Conservation (phyloP, 129 eudicot genomes). For the Erigeron canadensis region DNA sequence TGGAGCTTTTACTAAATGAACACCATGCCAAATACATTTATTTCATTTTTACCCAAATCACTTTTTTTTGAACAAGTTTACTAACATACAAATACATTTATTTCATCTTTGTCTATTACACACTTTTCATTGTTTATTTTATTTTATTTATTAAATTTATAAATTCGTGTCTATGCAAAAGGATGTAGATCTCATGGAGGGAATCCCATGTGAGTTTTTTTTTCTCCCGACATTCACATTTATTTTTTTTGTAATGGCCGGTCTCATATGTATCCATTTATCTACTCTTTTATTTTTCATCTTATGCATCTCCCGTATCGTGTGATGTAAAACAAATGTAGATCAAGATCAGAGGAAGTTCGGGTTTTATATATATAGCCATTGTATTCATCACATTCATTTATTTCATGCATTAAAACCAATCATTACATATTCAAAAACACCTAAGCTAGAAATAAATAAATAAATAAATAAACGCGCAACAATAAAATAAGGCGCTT, state of each 20-base stretch:
- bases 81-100: conserved; percentile 25
- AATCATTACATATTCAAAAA: too few species aligned
- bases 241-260: conserved; percentile 16
- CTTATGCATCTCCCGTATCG: neutral
- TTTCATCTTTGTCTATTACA: neutral
- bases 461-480: too few species aligned
- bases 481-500: too few species aligned
- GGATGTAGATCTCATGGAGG: conserved; percentile 32
- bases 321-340: too few species aligned
- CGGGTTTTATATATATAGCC: too few species aligned
- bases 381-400: too few species aligned
- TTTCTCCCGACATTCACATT: conserved; percentile 32
- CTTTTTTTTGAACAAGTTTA: conserved; percentile 7
- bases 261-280: conserved; percentile 16
- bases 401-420: too few species aligned
- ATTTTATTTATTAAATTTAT: neutral
- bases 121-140: neutral
- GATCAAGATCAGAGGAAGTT: too few species aligned
- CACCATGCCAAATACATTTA: neutral
- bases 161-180: conserved; percentile 23
- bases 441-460: too few species aligned
- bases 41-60: neutral
- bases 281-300: neutral
- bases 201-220: conserved; percentile 28
- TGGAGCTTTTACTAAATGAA: conserved; percentile 71